A percentile compares a stretch with the other conserved stretches of the same genome.
Conservation (phyloP, 1,139 yeast species). For the Yamadazyma friedrichii region DNA sequence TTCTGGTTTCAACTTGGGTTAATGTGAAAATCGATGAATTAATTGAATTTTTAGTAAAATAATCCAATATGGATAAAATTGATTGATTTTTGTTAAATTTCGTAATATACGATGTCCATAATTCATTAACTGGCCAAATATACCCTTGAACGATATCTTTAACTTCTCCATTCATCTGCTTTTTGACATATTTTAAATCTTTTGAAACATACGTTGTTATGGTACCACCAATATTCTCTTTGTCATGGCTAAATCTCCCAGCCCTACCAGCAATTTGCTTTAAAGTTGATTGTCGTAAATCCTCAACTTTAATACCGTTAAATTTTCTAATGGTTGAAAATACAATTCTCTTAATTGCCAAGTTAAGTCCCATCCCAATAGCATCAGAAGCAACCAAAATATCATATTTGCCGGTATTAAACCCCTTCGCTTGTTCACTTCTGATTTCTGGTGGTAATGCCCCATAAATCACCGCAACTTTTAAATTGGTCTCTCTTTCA, state of each 20-base stretch:
- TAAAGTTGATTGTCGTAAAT: conserved; percentile 60
- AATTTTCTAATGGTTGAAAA: conserved; percentile 70
- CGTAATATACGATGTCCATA: conserved; percentile 59
- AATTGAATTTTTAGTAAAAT: conserved; percentile 31
- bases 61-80: conserved; percentile 42
- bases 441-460: conserved; percentile 96
- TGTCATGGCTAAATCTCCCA: conserved; percentile 60
- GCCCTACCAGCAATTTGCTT: conserved; percentile 98
- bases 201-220: conserved; percentile 52
- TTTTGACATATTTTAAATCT: conserved; percentile 44
- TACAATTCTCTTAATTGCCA: conserved; percentile 76
- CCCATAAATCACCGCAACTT: conserved; percentile 91
- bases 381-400: conserved; percentile 94
- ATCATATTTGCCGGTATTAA: conserved; percentile 75
- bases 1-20: conserved; percentile 45
- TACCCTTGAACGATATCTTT: conserved; percentile 52
- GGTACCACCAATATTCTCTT: conserved; percentile 52
- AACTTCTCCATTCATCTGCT: conserved; percentile 47
- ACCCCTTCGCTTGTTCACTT: conserved; percentile 74
- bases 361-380: conserved; percentile 93
- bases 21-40: conserved; percentile 33
- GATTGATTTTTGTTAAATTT: conserved; percentile 51
- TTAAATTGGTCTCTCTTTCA: conserved; percentile 57
- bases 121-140: conserved; percentile 67
- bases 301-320: conserved; percentile 55